Evolutionary conservation across 2,329 filamentous ascomycete genomes (phyloP).

Genomic region (Microdochium trichocladiopsis): DNA sequence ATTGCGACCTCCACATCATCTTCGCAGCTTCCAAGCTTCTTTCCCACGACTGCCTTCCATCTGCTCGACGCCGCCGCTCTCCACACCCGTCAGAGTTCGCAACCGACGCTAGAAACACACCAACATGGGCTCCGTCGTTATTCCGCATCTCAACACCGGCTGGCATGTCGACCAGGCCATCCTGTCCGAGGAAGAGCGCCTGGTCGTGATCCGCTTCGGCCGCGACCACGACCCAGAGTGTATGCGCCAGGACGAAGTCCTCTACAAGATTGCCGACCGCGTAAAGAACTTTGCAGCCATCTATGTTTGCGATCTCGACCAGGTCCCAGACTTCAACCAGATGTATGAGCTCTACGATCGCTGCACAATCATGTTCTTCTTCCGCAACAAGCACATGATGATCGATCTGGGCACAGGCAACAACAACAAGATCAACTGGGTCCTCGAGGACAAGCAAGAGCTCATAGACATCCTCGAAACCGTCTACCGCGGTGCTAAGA

Average conservation of each 20-base stretch:
- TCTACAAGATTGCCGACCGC: constrained; percentile 86
- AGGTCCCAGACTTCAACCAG: constrained; percentile 87
- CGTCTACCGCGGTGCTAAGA: constrained; percentile 97
- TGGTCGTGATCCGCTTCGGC: constrained; percentile 91
- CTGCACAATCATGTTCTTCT: constrained; percentile 96
- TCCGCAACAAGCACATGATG: constrained; percentile 98
- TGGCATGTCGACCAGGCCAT: constrained; percentile 99
- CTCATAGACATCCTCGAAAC: constrained; percentile 98
- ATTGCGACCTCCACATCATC: neutral
- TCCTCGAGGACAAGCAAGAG: constrained; percentile 96
- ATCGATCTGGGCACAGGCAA: constrained; percentile 96
- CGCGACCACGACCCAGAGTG: constrained; percentile 76
- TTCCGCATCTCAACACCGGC: constrained; percentile 83
- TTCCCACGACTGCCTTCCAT: neutral
- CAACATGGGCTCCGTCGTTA: constrained; percentile 53
- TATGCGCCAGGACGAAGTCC: constrained; percentile 78
- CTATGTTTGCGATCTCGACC: constrained; percentile 89
- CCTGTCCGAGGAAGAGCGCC: constrained; percentile 77
- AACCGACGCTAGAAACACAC: neutral
- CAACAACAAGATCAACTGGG: constrained; percentile 98
- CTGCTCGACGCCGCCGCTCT: neutral
- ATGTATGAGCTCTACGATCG: constrained; percentile 95
- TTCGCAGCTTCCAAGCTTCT: too few species aligned
- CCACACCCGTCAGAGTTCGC: neutral
- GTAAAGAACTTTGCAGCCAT: constrained; percentile 92